Percentiles rank a stretch among this genome's conserved stretches.
These are phyloP conservation scores for Raphanus raphanistrum DNA, from an alignment of 345 rosid genomes.

Conservation along the genomic window DNA sequence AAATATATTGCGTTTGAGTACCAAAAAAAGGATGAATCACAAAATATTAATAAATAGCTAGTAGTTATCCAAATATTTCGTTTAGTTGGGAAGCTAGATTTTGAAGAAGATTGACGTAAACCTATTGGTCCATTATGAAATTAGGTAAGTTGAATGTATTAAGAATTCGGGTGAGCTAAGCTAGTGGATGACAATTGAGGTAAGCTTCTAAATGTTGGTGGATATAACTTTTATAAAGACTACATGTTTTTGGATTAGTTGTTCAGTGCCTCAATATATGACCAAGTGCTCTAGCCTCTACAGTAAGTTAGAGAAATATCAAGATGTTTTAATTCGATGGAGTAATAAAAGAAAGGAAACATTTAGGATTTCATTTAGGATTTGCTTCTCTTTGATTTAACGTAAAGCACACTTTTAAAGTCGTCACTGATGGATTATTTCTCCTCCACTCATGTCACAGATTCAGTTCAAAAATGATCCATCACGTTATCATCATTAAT, in stretches of 20 bases:
- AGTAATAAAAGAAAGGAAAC: neutral
- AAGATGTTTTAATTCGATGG: neutral
- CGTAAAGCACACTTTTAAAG: too few relatives aligned
- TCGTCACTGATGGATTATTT: neutral
- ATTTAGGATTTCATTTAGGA: neutral
- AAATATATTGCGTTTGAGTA: neutral
- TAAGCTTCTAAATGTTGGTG: neutral
- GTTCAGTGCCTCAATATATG: neutral
- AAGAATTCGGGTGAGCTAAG: neutral
- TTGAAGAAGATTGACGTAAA: neutral
- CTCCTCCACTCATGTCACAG: neutral
- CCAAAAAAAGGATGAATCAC: neutral
- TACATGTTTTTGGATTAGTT: neutral
- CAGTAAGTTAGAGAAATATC: neutral
- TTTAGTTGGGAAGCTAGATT: neutral
- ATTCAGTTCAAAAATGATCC: neutral
- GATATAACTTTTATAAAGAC: neutral
- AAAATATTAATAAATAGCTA: neutral
- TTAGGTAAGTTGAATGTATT: neutral
- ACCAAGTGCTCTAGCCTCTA: neutral
- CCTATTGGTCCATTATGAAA: neutral
- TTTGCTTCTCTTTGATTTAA: neutral
- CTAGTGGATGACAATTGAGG: neutral
- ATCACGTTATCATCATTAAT: slow-evolving; percentile 18
- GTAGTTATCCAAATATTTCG: neutral